Percentiles rank a stretch among this genome's conserved stretches.
Conservation (phyloP, 495 filamentous ascomycete genomes). For the Neurospora terricola region DNA sequence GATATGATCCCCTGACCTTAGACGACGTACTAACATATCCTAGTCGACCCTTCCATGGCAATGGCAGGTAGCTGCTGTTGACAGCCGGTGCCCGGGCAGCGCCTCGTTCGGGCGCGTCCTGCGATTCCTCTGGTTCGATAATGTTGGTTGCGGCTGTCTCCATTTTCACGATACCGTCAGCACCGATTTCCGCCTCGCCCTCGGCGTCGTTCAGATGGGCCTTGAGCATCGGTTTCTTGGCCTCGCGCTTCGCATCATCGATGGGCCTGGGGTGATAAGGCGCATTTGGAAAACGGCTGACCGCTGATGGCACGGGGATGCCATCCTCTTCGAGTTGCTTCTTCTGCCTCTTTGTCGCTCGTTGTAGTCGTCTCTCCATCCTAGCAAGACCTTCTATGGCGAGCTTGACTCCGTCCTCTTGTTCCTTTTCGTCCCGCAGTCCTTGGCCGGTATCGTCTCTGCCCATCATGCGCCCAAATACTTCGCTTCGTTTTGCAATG, state of each 20-base stretch:
- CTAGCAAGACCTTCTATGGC: slow-evolving; percentile 21
- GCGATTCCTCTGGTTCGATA: slow-evolving; percentile 16
- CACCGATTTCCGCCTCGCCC: background rate
- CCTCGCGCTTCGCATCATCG: background rate
- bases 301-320: background rate
- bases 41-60: slow-evolving; percentile 87
- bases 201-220: background rate
- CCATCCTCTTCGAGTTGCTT: slow-evolving; percentile 15
- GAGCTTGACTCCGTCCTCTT: slow-evolving; percentile 13
- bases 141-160: background rate
- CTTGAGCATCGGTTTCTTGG: background rate
- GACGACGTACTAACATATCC: slow-evolving; percentile 60
- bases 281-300: background rate
- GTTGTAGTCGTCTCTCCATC: slow-evolving; percentile 19
- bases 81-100: slow-evolving; percentile 58
- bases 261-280: background rate
- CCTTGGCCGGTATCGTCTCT: background rate
- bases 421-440: background rate
- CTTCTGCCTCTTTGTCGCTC: slow-evolving; percentile 21
- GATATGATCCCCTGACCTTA: background rate
- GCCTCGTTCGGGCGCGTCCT: slow-evolving; percentile 35
- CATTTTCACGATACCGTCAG: background rate
- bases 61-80: slow-evolving; percentile 74
- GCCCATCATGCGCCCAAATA: background rate
- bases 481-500: background rate